These are phyloP conservation scores for Haematococcus lacustris DNA, from an alignment of 139 green algal genomes.

Conservation along the genomic window DNA sequence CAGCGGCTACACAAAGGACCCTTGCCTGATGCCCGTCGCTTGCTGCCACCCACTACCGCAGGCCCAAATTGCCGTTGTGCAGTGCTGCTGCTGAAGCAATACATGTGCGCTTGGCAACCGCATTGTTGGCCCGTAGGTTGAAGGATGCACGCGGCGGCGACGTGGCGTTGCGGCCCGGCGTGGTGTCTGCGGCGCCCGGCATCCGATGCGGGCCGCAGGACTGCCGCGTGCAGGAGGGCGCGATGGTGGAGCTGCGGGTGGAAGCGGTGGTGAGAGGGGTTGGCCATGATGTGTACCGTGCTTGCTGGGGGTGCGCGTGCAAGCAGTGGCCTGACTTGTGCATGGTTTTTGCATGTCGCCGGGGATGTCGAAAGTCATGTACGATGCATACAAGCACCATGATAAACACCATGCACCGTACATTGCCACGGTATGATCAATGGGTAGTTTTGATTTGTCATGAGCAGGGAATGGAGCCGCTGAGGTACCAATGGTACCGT, in stretches of 20 bases:
- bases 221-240: constrained; percentile 23
- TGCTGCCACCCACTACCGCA: too few relatives aligned
- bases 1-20: too few relatives aligned
- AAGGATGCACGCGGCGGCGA: constrained; percentile 36
- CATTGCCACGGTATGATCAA: neutral
- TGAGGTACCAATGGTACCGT: constrained; percentile 54
- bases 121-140: too few relatives aligned
- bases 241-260: constrained; percentile 27
- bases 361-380: neutral
- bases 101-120: too few relatives aligned
- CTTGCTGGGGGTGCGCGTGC: neutral
- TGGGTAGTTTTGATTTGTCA: neutral
- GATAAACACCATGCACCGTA: neutral
- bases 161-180: constrained; percentile 29
- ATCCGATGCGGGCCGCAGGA: constrained; percentile 26
- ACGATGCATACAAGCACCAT: neutral
- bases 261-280: constrained; percentile 30
- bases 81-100: too few relatives aligned
- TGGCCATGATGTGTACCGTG: too few relatives aligned
- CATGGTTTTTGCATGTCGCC: neutral
- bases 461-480: constrained; percentile 34
- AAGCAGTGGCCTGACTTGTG: neutral
- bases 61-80: too few relatives aligned
- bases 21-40: too few relatives aligned
- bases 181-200: constrained; percentile 30